phyloP scores from a whole-genome alignment of 495 filamentous ascomycete genomes.

The Penicillium coprophilum region DNA sequence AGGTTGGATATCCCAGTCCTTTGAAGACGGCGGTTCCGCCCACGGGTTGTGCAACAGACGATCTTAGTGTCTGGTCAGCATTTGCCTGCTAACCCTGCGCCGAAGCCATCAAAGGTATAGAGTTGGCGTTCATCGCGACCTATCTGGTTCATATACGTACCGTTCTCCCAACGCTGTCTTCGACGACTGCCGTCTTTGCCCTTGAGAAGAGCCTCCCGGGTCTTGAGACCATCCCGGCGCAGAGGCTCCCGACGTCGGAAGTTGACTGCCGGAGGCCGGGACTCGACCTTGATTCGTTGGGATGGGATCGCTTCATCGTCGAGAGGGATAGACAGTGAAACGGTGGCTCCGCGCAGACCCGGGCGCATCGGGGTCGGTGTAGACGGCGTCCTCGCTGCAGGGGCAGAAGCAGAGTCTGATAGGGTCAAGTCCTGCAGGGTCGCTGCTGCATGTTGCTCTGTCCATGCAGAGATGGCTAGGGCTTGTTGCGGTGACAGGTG shows the following conservation, averaged over 20 bases:
- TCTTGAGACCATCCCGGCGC: slow-evolving; percentile 60
- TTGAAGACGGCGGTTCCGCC: slow-evolving; percentile 73
- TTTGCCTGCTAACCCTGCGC: slow-evolving; percentile 3
- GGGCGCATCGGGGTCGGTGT: slow-evolving; percentile 29
- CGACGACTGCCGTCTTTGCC: slow-evolving; percentile 90
- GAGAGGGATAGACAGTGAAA: slow-evolving; percentile 50
- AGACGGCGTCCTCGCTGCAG: slow-evolving; percentile 13
- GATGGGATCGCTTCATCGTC: slow-evolving; percentile 39
- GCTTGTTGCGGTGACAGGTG: slow-evolving; percentile 45
- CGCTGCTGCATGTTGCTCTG: slow-evolving; percentile 47
- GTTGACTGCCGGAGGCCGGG: slow-evolving; percentile 30
- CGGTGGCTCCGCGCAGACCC: slow-evolving; percentile 38
- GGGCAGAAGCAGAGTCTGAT: slow-evolving; percentile 29
- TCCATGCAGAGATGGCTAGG: slow-evolving; percentile 52
- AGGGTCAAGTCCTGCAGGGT: slow-evolving; percentile 45
- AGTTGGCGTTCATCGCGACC: background rate
- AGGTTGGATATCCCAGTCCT: slow-evolving; percentile 77
- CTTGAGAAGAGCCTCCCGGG: slow-evolving; percentile 78
- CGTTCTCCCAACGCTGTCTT: slow-evolving; percentile 92
- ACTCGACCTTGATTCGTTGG: slow-evolving; percentile 27
- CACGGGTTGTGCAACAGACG: slow-evolving; percentile 84
- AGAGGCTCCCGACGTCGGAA: slow-evolving; percentile 50
- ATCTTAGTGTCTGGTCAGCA: slow-evolving; percentile 52
- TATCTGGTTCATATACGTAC: slow-evolving; percentile 45
- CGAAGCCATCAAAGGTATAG: background rate